Conservation (phyloP, 2,329 filamentous ascomycete genomes). For the Calonectria fujianensis region DNA sequence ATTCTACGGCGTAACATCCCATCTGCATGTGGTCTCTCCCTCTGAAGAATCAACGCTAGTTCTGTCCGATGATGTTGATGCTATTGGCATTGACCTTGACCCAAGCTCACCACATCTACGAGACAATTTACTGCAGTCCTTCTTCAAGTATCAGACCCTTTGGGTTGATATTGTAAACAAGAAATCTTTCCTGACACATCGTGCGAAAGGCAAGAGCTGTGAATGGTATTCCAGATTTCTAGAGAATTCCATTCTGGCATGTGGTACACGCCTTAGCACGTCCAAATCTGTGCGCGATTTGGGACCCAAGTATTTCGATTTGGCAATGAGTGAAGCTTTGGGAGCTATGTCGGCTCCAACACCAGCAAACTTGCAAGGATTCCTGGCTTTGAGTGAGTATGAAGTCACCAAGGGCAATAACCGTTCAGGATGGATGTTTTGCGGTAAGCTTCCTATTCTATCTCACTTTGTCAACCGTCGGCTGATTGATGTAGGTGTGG, state of each 20-base stretch:
- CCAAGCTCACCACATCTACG: constrained; percentile 28
- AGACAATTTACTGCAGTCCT: constrained; percentile 33
- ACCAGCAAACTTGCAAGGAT: constrained; percentile 39
- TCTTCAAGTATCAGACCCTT: constrained; percentile 40
- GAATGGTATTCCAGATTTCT: constrained; percentile 40
- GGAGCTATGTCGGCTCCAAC: constrained; percentile 39
- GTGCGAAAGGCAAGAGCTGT: constrained; percentile 5
- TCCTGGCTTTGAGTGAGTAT: constrained; percentile 38
- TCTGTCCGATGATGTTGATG: constrained; percentile 20
- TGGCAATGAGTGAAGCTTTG: constrained; percentile 28
- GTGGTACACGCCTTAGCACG: constrained; percentile 34
- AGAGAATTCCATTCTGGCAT: constrained; percentile 40
- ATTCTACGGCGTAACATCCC: constrained; percentile 40
- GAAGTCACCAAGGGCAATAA: constrained; percentile 41
- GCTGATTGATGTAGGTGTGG: constrained; percentile 34
- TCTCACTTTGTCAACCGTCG: background rate
- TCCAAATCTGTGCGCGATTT: constrained; percentile 39
- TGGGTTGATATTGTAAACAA: constrained; percentile 43
- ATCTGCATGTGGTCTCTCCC: constrained; percentile 37
- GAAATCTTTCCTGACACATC: constrained; percentile 21
- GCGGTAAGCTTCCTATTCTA: constrained; percentile 19
- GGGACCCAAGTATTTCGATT: constrained; percentile 31
- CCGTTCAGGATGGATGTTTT: constrained; percentile 42
- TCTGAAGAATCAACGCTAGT: constrained; percentile 7
- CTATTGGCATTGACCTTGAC: constrained; percentile 36